Evolutionary conservation across 805 yeast genomes (phyloP).

Genomic region (Kodamaea restingae): DNA sequence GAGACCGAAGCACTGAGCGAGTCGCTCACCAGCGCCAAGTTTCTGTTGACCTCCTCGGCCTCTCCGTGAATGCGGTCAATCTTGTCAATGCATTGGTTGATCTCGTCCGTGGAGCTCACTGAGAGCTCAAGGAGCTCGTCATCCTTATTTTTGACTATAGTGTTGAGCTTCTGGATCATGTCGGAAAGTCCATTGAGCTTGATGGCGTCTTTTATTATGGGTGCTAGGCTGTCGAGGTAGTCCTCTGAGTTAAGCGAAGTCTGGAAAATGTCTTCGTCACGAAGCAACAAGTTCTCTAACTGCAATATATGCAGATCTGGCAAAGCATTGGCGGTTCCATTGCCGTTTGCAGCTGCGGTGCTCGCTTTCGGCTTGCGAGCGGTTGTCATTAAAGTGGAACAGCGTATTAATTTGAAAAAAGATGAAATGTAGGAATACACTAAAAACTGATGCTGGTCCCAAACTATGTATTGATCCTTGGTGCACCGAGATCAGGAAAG

Average conservation of each 20-base stretch:
- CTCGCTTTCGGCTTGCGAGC: neutral
- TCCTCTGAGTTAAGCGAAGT: constrained; percentile 57
- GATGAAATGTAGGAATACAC: neutral
- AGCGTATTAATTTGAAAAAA: neutral
- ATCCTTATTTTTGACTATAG: constrained; percentile 56
- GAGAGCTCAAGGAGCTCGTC: constrained; percentile 59
- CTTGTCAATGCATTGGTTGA: constrained; percentile 55
- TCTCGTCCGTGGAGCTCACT: constrained; percentile 54
- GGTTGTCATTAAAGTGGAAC: neutral
- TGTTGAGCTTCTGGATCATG: constrained; percentile 52
- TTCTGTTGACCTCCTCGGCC: constrained; percentile 54
- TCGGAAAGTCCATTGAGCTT: constrained; percentile 50
- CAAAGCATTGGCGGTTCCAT: neutral
- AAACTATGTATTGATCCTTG: constrained; percentile 44
- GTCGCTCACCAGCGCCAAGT: constrained; percentile 52
- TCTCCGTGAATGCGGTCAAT: constrained; percentile 58
- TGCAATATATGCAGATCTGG: constrained; percentile 23
- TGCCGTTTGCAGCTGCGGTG: neutral
- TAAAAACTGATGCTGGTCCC: constrained; percentile 9
- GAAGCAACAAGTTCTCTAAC: constrained; percentile 34
- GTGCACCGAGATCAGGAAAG: constrained; percentile 42
- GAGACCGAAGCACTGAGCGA: constrained; percentile 62
- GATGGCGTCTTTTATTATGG: constrained; percentile 64
- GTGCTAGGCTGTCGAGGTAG: constrained; percentile 75
- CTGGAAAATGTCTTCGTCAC: constrained; percentile 41